These are phyloP conservation scores for Phycomyces nitens DNA, from an alignment of 192 early-diverging fungal species.

Conservation along the genomic window DNA sequence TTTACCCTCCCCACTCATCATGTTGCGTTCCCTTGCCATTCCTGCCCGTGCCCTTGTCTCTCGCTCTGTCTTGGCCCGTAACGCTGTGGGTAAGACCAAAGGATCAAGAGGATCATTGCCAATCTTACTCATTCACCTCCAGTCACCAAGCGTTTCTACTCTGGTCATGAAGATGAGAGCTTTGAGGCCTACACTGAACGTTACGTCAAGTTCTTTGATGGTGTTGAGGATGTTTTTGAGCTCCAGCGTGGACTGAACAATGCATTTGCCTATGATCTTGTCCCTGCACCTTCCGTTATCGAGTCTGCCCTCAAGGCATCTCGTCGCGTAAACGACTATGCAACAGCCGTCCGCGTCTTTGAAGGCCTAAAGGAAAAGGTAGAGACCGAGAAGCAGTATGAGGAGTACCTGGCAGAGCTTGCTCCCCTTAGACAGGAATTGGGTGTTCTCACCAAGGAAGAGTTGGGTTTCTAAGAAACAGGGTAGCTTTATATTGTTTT, in stretches of 20 bases:
- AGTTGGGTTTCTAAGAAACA: constrained; percentile 67
- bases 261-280: constrained; percentile 93
- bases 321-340: constrained; percentile 90
- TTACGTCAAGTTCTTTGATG: constrained; percentile 80
- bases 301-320: constrained; percentile 87
- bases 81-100: too few relatives aligned
- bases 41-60: too few relatives aligned
- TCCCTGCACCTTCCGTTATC: constrained; percentile 86
- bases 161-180: constrained; percentile 65
- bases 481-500: not conserved
- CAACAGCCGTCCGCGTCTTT: constrained; percentile 90
- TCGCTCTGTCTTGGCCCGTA: too few relatives aligned
- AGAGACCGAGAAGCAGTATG: constrained; percentile 79
- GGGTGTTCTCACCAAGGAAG: constrained; percentile 85
- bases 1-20: not conserved
- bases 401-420: constrained; percentile 86
- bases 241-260: constrained; percentile 97
- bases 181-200: constrained; percentile 78
- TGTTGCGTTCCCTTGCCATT: too few relatives aligned
- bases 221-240: constrained; percentile 93
- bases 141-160: constrained; percentile 56
- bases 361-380: constrained; percentile 92
- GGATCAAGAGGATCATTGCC: too few relatives aligned
- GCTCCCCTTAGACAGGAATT: constrained; percentile 84
- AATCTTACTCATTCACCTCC: too few relatives aligned